phyloP scores from a whole-genome alignment of 768 basidiomycete genomes.

The Russula emetica region DNA sequence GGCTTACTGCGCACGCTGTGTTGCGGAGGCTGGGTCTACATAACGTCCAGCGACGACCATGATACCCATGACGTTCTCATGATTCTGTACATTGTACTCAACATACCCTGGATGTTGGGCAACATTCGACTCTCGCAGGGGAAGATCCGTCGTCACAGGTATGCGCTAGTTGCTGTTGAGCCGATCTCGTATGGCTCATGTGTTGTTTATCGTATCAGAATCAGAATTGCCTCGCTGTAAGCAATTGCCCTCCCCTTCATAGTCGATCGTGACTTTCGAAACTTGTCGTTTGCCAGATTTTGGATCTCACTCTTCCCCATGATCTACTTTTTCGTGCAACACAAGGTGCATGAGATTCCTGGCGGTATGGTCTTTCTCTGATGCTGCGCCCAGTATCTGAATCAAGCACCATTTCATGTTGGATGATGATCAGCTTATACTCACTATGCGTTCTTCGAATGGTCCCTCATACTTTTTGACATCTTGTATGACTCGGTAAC shows the following conservation, averaged over 20 bases:
- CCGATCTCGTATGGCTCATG: background rate
- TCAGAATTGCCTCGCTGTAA: slow-evolving; percentile 49
- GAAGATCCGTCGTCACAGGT: slow-evolving; percentile 52
- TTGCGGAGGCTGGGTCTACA: slow-evolving; percentile 91
- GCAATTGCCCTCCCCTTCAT: slow-evolving; percentile 21
- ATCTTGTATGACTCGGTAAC: slow-evolving; percentile 67
- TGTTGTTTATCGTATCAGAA: slow-evolving; percentile 37
- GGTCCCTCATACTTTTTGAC: slow-evolving; percentile 73
- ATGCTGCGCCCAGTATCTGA: background rate
- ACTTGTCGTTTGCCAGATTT: slow-evolving; percentile 48
- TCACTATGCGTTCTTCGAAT: slow-evolving; percentile 81
- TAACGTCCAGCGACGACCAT: slow-evolving; percentile 81
- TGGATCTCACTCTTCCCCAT: slow-evolving; percentile 66
- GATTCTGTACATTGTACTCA: slow-evolving; percentile 80
- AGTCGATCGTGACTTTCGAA: background rate
- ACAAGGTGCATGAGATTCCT: slow-evolving; percentile 73
- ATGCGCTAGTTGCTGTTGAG: slow-evolving; percentile 12
- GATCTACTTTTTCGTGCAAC: slow-evolving; percentile 80
- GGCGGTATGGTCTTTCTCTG: slow-evolving; percentile 52
- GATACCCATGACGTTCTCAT: slow-evolving; percentile 83
- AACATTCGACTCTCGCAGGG: slow-evolving; percentile 53
- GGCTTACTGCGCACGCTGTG: slow-evolving; percentile 71
- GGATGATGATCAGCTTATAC: slow-evolving; percentile 64
- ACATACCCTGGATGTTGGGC: slow-evolving; percentile 86
- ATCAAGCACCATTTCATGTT: slow-evolving; percentile 11